Base-by-base conservation (phyloP, 495 filamentous ascomycete genomes). In the Hypoxylon subgilvum region DNA sequence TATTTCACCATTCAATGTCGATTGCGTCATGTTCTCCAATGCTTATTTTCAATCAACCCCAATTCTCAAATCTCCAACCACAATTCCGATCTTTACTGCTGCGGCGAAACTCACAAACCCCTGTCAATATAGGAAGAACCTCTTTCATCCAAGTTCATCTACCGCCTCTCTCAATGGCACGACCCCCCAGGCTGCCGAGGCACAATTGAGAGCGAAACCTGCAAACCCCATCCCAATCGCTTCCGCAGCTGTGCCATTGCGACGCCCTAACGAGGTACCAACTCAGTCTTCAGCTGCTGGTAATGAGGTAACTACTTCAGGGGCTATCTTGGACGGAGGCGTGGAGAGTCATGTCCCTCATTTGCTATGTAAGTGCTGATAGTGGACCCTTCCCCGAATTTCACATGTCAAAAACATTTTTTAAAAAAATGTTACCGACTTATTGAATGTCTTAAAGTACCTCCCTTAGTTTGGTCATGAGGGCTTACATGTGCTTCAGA, bases 271-370 rank as follows among this genome's bases (percentile, higher is more conserved):
- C 50, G 60, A 67, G 44, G 65, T 60, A n/a, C n/a, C n/a, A 61
- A 55, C 69, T 34, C 69, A 71, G 25, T 66, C 72, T 28, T 52
- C 61, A 16, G 42, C 66, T 31, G 52, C 59, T 6, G 62, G 63
- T 34, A 67, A 67, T 56, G 66, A 69, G 39, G 59, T 67, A 35
- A 67, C 57, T 32, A 47, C 46, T 30, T 54, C 64, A 45, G 68
- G 62, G 43, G 40, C 58, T n/a, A 54, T 65, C 41, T 48, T 63
- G 28, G 63, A 60, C 27, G 64, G 51, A 28, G 60, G 66, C 21
- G 34, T 58, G 27, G 67, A 70, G 21, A 55, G 69, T 52, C 84
- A 87, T 71, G 79, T 82, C 45, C 82, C 85, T 47, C 84, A 87
- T 71, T 73, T 84, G 36, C 76, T 84, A 65, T 83, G 83, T 86